These are phyloP conservation scores for Sclerotinia subarctica DNA, from an alignment of 2,329 filamentous ascomycete species.

Conservation along the genomic window DNA sequence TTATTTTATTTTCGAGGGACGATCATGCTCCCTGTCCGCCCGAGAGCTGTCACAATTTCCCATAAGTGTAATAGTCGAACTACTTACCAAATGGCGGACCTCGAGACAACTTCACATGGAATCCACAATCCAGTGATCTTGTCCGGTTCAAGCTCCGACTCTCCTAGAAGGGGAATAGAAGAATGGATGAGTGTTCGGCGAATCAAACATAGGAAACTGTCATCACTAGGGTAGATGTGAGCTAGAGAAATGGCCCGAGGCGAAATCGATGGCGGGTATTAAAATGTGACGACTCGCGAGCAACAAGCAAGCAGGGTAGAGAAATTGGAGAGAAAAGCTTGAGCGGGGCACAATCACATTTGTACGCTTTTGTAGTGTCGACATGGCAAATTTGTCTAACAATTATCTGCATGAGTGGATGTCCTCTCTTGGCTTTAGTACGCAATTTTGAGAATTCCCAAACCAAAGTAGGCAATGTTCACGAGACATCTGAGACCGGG, in stretches of 20 bases:
- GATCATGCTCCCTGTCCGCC: background rate
- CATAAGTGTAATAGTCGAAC: background rate
- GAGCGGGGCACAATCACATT: background rate
- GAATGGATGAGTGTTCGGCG: background rate
- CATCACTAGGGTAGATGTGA: conserved; percentile 4
- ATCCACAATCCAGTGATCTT: conserved; percentile 9
- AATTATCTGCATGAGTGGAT: background rate
- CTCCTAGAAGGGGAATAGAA: background rate
- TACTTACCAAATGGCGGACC: background rate
- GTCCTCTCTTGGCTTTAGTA: conserved; percentile 1
- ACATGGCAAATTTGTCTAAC: conserved; percentile 1
- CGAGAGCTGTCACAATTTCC: conserved; percentile 6
- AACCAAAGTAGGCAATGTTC: background rate
- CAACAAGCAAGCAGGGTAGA: conserved; percentile 9
- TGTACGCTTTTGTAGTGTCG: background rate
- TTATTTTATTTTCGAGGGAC: conserved; percentile 5
- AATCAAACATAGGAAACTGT: background rate
- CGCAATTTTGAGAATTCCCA: background rate
- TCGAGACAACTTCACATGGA: background rate
- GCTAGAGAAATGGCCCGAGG: conserved; percentile 20
- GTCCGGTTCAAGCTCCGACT: background rate
- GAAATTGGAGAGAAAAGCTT: background rate
- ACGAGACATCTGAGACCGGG: conserved; percentile 3
- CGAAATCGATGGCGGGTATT: conserved; percentile 15
- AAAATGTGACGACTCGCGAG: conserved; percentile 9